Conservation (phyloP, 2,329 filamentous ascomycete genomes). For the Hymenoscyphus occultus region DNA sequence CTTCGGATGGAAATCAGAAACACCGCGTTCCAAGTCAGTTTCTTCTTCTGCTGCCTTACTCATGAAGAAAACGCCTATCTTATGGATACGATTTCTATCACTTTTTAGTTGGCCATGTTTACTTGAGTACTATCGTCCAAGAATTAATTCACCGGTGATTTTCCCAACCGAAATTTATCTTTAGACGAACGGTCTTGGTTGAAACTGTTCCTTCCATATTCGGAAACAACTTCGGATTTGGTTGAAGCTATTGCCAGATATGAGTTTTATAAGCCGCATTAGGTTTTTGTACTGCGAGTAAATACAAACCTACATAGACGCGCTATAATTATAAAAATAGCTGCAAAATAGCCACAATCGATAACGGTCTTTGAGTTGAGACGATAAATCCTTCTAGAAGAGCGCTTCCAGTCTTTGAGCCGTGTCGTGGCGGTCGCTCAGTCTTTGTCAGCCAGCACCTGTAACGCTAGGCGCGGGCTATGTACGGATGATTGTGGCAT, state of each 20-base stretch:
- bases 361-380: not conserved
- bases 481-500: not conserved
- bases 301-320: not conserved
- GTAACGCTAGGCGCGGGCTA: slow-evolving; percentile 1
- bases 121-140: no score
- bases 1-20: no score
- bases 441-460: not conserved
- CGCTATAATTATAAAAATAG: not conserved
- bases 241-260: no score
- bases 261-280: no score
- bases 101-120: no score
- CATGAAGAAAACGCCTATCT: no score
- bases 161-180: not conserved
- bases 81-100: no score
- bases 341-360: not conserved
- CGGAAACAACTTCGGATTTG: no score
- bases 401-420: not conserved
- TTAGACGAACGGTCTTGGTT: not conserved
- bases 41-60: no score
- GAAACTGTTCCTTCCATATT: not conserved
- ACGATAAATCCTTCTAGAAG: not conserved
- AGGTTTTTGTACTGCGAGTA: not conserved
- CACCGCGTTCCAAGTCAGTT: no score
- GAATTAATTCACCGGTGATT: no score
- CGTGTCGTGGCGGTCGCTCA: not conserved